Evolutionary conservation across 169 alveolate genomes (phyloP).

Genomic region (Plasmodium reichenowi): DNA sequence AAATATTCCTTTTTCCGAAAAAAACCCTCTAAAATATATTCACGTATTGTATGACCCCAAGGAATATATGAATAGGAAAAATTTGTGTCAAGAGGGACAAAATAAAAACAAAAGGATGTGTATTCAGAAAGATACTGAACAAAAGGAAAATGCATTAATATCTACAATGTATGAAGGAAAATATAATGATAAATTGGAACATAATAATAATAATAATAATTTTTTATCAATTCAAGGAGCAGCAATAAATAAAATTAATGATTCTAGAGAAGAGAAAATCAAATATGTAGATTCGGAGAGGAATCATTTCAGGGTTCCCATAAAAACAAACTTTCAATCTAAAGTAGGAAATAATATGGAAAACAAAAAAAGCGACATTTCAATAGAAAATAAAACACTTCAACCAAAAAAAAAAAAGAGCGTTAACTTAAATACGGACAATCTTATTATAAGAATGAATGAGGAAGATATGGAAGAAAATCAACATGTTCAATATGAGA

Average conservation of each 20-base stretch:
- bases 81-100: constrained; percentile 1
- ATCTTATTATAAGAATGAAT: background rate
- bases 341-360: background rate
- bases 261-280: too few species aligned
- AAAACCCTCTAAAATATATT: constrained; percentile 59
- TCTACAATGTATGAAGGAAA: too few species aligned
- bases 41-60: constrained; percentile 69
- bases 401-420: constrained; percentile 8
- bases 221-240: too few species aligned
- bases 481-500: background rate
- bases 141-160: too few species aligned
- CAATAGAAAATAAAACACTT: background rate
- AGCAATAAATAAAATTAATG: too few species aligned
- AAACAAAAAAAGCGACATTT: constrained; percentile 3
- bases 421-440: constrained; percentile 12
- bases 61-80: constrained; percentile 33
- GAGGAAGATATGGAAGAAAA: background rate
- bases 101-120: background rate
- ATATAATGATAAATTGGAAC: too few species aligned
- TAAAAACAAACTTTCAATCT: background rate
- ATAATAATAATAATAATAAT: too few species aligned
- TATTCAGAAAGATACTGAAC: background rate
- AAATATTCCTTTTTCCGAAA: constrained; percentile 73
- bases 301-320: too few species aligned
- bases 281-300: too few species aligned